A percentile compares a stretch with the other conserved stretches of the same genome.
phyloP scores from a whole-genome alignment of 2,329 filamentous ascomycete species.

The Tolypocladium ophioglossoides region DNA sequence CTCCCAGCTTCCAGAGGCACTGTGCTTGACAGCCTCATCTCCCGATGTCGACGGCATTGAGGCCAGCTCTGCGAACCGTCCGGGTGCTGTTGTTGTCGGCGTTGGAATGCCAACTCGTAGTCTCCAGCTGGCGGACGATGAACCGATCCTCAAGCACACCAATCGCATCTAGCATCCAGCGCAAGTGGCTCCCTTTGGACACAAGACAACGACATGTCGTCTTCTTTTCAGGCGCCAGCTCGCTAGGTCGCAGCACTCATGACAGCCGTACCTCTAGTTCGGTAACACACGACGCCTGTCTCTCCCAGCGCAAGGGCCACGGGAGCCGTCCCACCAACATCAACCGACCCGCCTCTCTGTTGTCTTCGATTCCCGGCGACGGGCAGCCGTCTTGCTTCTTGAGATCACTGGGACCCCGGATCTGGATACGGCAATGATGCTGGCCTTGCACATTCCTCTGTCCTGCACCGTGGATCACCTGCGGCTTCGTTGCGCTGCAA shows the following conservation, averaged over 20 bases:
- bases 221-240: background rate
- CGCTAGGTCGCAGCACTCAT: background rate
- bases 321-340: background rate
- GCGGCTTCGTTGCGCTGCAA: background rate
- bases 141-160: background rate
- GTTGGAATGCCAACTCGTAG: background rate
- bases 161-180: background rate
- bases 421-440: background rate
- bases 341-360: background rate
- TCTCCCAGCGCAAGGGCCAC: background rate
- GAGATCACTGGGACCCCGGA: background rate
- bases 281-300: background rate
- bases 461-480: background rate
- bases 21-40: background rate
- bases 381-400: background rate
- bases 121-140: background rate
- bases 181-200: background rate
- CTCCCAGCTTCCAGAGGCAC: background rate
- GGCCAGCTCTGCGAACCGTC: background rate
- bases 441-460: background rate
- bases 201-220: background rate
- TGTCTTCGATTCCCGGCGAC: no score
- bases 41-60: background rate
- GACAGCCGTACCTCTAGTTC: background rate
- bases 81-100: background rate